phyloP scores from a whole-genome alignment of 768 basidiomycete species.

The Calocybe cyanea region DNA sequence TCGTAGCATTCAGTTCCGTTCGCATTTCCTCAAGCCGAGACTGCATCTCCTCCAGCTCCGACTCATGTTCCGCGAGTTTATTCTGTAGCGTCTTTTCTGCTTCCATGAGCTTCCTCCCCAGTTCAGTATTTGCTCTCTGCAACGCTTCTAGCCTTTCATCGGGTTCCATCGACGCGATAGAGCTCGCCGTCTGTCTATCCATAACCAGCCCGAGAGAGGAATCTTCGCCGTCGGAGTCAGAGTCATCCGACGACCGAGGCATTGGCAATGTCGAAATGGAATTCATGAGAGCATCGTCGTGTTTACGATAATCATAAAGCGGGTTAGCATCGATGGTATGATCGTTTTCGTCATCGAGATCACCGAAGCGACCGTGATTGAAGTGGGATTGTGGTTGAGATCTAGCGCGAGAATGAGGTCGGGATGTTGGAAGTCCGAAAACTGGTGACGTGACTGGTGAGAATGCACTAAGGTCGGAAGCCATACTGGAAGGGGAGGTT shows the following conservation, averaged over 20 bases:
- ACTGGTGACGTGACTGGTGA: constrained; percentile 39
- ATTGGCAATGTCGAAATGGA: constrained; percentile 55
- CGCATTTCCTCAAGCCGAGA: constrained; percentile 70
- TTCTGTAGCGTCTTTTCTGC: constrained; percentile 65
- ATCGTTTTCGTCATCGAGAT: constrained; percentile 38
- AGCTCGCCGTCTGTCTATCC: constrained; percentile 55
- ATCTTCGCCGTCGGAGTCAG: constrained; percentile 55
- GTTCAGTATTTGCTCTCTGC: constrained; percentile 68
- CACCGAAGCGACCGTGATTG: constrained; percentile 21
- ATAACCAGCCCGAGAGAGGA: constrained; percentile 53
- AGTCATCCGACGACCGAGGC: constrained; percentile 44
- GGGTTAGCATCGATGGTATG: constrained; percentile 26
- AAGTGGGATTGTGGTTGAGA: constrained; percentile 42
- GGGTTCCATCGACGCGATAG: constrained; percentile 67
- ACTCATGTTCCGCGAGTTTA: constrained; percentile 72
- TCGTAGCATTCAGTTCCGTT: constrained; percentile 72
- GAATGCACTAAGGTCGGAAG: constrained; percentile 24
- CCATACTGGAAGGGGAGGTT: constrained; percentile 40
- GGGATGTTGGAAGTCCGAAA: constrained; percentile 36
- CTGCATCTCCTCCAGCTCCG: constrained; percentile 81
- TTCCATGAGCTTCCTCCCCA: constrained; percentile 72
- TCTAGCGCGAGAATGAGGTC: constrained; percentile 64
- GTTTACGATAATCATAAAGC: constrained; percentile 33
- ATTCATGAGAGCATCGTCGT: constrained; percentile 30
- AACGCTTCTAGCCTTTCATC: constrained; percentile 72